Base-by-base conservation (phyloP, 352 stramenopile genomes). In the Pythium brachiatum region DNA sequence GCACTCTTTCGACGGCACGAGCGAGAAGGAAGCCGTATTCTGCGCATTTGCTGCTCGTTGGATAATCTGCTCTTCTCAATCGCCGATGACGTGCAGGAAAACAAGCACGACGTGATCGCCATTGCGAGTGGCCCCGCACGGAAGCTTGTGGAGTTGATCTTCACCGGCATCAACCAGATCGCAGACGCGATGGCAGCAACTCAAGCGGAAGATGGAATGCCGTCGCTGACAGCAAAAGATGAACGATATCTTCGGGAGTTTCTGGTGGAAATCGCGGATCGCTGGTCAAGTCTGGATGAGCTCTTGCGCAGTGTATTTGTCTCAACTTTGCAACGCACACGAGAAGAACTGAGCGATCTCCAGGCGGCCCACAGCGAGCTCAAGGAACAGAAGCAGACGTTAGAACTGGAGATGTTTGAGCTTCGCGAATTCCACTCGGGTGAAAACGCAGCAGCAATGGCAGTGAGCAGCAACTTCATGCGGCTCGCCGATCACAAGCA, bases 31-130 rank as follows among this genome's bases (percentile, higher is more conserved):
- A 88, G 78, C 39, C 78, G 70, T n/a, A 80, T 90, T 57, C 20
- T 88, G 6, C 78, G 78, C 21, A 78, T 88, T 5, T 88, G 78
- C 57, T 88, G 78, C 55, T 90, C 81, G 3, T 60, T 90, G 21
- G 78, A 90, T 55, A 90, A 88, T 32, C 48, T 90, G 3, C 64
- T 90, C 21, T 54, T 88, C 11, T 76, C 78, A 1, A 79, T 90
- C 8, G 71, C 71, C 0, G 75, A 78, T 50, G 36, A 63, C 25
- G 55, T 69, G 9, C 76, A 86, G 32, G 66, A 86, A 39, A 58
- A 88, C 29, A 90, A 87, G 39, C 63, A 73, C 13, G 69, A 75
- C 25, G 13, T 72, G 7, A 60, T 81, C 13, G 72, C 66, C 0
- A 79, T 89, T 57, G 75, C 68, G 5, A 72, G 72, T 16, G 77